Evolutionary conservation across 495 filamentous ascomycete species (phyloP).

Genomic region (Talaromyces adpressus): DNA sequence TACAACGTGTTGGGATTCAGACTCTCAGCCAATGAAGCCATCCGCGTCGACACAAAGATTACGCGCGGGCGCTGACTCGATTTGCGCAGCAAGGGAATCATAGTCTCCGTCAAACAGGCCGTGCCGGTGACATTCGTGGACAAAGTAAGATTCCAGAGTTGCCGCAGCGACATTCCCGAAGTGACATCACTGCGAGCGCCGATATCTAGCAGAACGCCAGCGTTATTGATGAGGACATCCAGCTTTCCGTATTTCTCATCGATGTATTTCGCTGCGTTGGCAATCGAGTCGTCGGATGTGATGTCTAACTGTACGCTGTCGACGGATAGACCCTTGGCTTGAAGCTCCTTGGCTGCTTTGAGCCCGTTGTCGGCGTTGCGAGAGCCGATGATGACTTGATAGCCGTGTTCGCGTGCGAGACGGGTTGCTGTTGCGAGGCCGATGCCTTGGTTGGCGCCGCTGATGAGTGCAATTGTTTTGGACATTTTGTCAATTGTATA

Average conservation of each 20-base stretch:
- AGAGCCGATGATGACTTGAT: conserved; percentile 13
- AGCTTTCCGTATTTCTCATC: conserved; percentile 25
- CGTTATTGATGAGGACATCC: conserved; percentile 41
- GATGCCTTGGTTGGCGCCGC: conserved; percentile 10
- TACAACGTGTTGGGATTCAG: conserved; percentile 10
- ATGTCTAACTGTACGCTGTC: conserved; percentile 23
- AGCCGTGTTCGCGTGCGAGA: conserved; percentile 7
- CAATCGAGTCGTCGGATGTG: conserved; percentile 24
- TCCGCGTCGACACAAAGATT: conserved; percentile 18
- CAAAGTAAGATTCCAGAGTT: conserved; percentile 17
- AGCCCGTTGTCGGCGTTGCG: conserved; percentile 9
- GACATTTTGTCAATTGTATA: conserved; percentile 1
- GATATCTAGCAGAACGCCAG: conserved; percentile 6
- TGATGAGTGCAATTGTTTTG: conserved; percentile 8
- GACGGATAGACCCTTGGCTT: not conserved
- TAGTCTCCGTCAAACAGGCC: conserved; percentile 18
- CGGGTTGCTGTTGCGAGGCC: conserved; percentile 4
- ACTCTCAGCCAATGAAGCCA: conserved; percentile 17
- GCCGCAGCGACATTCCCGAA: conserved; percentile 9
- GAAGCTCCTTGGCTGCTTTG: conserved; percentile 4
- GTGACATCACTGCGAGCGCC: not conserved
- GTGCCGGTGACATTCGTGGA: conserved; percentile 23
- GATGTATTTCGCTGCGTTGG: conserved; percentile 19
- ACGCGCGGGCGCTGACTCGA: conserved; percentile 19
- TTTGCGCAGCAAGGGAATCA: conserved; percentile 24